Evolutionary conservation across 108 stramenopile genomes (phyloP).

Genomic region (Nitzschia sp.): DNA sequence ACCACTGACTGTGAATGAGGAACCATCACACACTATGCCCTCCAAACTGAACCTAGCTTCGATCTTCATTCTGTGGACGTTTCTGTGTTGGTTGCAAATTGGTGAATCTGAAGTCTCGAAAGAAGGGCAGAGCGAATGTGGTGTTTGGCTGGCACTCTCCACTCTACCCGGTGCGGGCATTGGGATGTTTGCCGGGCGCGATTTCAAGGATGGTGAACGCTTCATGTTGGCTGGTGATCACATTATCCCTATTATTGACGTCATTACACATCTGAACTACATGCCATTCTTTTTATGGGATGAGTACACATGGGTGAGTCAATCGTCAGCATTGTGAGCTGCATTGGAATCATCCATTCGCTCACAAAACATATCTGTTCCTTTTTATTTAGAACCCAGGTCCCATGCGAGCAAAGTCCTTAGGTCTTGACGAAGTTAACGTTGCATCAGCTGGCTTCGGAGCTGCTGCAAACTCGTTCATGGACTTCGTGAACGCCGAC

Average conservation of each 20-base stretch:
- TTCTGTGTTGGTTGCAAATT: no score
- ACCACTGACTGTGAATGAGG: background rate
- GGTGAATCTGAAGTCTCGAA: background rate
- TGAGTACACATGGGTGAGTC: slow-evolving; percentile 43
- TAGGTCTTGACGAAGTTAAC: slow-evolving; percentile 23
- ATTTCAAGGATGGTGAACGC: slow-evolving; percentile 28
- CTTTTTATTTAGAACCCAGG: slow-evolving; percentile 3
- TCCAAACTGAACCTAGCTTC: background rate
- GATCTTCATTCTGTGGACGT: no score
- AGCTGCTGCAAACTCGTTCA: slow-evolving; percentile 36
- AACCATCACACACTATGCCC: background rate
- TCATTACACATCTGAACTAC: slow-evolving; percentile 10
- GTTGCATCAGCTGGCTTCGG: slow-evolving; percentile 43
- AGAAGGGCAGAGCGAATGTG: slow-evolving; percentile 32
- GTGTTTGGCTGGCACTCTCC: slow-evolving; percentile 58
- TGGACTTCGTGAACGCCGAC: slow-evolving; percentile 40
- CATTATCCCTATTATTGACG: slow-evolving; percentile 44
- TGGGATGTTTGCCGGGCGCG: slow-evolving; percentile 67
- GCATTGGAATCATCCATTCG: background rate
- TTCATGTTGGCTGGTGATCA: slow-evolving; percentile 33
- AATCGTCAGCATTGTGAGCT: no score
- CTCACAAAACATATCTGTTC: background rate
- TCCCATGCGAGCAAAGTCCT: background rate
- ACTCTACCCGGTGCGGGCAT: slow-evolving; percentile 65
- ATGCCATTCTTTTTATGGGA: slow-evolving; percentile 41